phyloP scores from a whole-genome alignment of 148 eudicot species.

The Vaccinium vitisidaea region DNA sequence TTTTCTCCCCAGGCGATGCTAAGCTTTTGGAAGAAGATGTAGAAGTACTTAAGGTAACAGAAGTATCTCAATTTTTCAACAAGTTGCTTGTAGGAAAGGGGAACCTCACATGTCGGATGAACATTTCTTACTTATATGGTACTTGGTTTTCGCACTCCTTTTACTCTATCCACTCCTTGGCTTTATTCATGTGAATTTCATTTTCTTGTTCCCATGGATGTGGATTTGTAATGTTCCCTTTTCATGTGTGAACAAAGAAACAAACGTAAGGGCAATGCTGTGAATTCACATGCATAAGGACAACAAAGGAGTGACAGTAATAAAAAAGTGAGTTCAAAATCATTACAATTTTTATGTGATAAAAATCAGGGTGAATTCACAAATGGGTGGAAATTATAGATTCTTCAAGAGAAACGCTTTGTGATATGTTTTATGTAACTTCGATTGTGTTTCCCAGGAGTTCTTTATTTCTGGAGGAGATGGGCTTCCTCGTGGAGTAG shows the following conservation, averaged over 20 bases:
- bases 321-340: background rate
- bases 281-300: background rate
- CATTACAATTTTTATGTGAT: background rate
- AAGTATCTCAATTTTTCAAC: background rate
- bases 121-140: background rate
- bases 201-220: background rate
- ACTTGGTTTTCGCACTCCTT: background rate
- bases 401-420: background rate
- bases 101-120: background rate
- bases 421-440: background rate
- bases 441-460: constrained; percentile 47
- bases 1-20: constrained; percentile 71
- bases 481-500: constrained; percentile 98
- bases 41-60: constrained; percentile 79
- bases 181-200: background rate
- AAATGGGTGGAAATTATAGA: background rate
- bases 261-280: background rate
- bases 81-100: background rate
- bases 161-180: background rate
- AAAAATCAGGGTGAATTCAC: background rate
- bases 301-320: background rate
- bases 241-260: background rate
- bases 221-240: background rate
- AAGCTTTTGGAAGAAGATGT: constrained; percentile 88
- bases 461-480: constrained; percentile 99